Evolutionary conservation across 768 basidiomycete species (phyloP).

Genomic region (Agaricus bisporus): DNA sequence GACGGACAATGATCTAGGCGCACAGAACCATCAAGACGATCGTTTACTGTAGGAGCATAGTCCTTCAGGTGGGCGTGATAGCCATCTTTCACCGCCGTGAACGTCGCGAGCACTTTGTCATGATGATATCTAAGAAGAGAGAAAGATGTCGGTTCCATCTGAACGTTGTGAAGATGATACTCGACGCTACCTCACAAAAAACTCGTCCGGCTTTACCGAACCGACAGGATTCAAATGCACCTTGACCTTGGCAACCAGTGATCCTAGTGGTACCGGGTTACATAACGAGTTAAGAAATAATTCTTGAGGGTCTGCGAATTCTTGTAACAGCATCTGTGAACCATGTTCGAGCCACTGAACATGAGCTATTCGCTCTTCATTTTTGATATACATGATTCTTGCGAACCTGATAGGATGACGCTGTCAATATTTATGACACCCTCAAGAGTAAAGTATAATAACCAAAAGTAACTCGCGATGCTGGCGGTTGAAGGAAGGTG

Average conservation of each 20-base stretch:
- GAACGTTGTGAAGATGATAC: neutral
- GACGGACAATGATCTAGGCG: conserved; percentile 50
- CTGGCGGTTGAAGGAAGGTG: conserved; percentile 32
- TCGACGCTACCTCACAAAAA: conserved; percentile 1
- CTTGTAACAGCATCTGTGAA: conserved; percentile 50
- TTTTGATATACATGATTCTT: conserved; percentile 48
- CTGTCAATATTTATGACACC: neutral
- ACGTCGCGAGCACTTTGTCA: conserved; percentile 37
- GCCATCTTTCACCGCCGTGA: conserved; percentile 31
- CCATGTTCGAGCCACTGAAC: conserved; percentile 75
- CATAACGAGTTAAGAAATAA: conserved; percentile 59
- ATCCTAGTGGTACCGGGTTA: conserved; percentile 28
- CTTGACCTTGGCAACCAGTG: conserved; percentile 42
- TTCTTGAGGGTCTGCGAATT: conserved; percentile 58
- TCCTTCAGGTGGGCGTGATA: conserved; percentile 17
- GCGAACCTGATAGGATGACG: conserved; percentile 50
- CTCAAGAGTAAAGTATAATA: conserved; percentile 36
- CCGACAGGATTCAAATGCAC: conserved; percentile 27
- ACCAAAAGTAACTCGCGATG: conserved; percentile 62
- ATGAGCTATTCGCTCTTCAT: conserved; percentile 41
- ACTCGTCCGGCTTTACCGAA: conserved; percentile 13
- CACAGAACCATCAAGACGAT: neutral
- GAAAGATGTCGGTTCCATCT: neutral
- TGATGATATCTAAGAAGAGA: conserved; percentile 40
- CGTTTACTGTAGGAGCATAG: conserved; percentile 11